A percentile compares a stretch with the other conserved stretches of the same genome.
Conservation (phyloP, 225 moss, liverwort and hornwort species). For the Pseudoscleropodium purum region DNA sequence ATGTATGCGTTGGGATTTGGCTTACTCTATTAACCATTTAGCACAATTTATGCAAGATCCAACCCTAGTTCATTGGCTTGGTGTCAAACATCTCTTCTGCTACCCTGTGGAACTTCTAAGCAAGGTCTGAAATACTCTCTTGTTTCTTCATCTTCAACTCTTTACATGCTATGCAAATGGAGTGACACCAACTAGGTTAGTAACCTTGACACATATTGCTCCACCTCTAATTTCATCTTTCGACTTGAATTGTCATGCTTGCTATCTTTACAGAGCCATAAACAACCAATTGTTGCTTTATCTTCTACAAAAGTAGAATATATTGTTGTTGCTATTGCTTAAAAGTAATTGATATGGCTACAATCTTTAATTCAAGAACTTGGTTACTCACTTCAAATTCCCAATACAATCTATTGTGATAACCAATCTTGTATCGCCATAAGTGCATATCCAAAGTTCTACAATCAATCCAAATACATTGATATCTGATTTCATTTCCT, state of each 20-base stretch:
- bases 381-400: background rate
- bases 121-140: too few relatives aligned
- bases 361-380: background rate
- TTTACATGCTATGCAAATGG: too few relatives aligned
- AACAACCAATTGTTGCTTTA: background rate
- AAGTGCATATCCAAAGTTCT: background rate
- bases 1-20: too few relatives aligned
- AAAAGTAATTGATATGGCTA: background rate
- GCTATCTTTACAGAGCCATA: accelerated
- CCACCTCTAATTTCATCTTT: too few relatives aligned
- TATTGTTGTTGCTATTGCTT: background rate
- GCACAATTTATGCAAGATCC: too few relatives aligned
- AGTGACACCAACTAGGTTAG: too few relatives aligned
- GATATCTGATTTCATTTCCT: background rate
- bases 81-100: accelerated
- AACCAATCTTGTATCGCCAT: background rate
- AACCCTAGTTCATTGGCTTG: too few relatives aligned
- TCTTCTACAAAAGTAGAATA: background rate
- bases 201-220: too few relatives aligned
- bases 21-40: too few relatives aligned
- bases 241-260: accelerated
- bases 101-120: too few relatives aligned
- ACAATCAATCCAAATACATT: background rate
- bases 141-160: too few relatives aligned
- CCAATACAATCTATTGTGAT: background rate